Evolutionary conservation across 2,329 filamentous ascomycete species (phyloP), one percentile per base, ranked within the genome.

Genomic region (Mycosphaerella sp.): DNA sequence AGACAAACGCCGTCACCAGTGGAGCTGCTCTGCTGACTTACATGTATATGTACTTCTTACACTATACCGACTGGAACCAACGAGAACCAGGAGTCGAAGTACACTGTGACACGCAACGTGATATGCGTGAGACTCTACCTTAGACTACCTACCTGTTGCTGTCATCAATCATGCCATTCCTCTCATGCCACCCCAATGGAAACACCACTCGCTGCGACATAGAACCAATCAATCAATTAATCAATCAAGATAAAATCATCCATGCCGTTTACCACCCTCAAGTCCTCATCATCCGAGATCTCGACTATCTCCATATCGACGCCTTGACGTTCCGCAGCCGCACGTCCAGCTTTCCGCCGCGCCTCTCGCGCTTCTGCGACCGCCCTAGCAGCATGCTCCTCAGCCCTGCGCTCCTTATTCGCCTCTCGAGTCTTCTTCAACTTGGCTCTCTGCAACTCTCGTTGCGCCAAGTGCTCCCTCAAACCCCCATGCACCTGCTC

Each of bases 401-500:
- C 32, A 27, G 32, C 40, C 34, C 36, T 32, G 17, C 44, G 53
- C 37, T 50, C 40, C 42, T 21, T 49, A 28, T 48, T 42, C 35
- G 28, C 27, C 42, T 44, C 50, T 27, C 46, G 53, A 50, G 39
- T 54, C 44, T 36, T 35, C 45, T 53, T 49, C 45, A 54, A 49
- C 37, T 50, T 50, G 35, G 49, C 45, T 28, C 41, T 49, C 36
- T 42, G 48, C 42, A 16, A 40, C 28, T 49, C 40, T 35, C 46
- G 48, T 41, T 54, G 55, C n/a, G 28, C 44, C 40, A 57, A 40
- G 50, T 61, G 49, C 3, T 17, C 46, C 8, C 58, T 50, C 34
- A 60, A 14, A 45, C 61, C 55, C 1, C 61, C 52, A 14, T 64
- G 56, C 1, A 59, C 48, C 9, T 36, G n/a, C 2, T 53, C 36